These are phyloP conservation scores for Podospora bellae-mahoneyi DNA, from an alignment of 495 filamentous ascomycete species.

Conservation along the genomic window DNA sequence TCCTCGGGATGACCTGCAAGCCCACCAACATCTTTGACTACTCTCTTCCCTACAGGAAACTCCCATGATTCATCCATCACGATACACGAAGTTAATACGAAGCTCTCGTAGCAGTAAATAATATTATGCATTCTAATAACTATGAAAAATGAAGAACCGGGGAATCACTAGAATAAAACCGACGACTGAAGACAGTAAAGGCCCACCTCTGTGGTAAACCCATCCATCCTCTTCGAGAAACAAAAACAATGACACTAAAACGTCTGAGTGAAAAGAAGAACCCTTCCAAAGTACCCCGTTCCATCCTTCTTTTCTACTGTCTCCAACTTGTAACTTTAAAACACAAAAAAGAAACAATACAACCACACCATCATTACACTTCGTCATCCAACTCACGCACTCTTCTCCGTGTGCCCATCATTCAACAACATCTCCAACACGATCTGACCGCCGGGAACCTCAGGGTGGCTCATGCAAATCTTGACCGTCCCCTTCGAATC, in stretches of 20 bases:
- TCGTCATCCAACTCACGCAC: neutral
- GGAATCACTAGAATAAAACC: neutral
- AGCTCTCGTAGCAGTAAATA: neutral
- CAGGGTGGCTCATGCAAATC: constrained; percentile 92
- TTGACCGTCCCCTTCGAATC: constrained; percentile 69
- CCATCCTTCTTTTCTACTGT: neutral
- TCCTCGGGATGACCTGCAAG: too few species aligned
- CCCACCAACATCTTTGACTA: too few species aligned
- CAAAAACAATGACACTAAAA: neutral
- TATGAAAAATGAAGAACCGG: neutral
- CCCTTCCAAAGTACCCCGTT: neutral
- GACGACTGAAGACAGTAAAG: neutral
- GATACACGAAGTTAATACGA: neutral
- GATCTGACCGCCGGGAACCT: constrained; percentile 74
- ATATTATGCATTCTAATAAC: neutral
- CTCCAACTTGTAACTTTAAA: neutral
- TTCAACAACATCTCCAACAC: constrained; percentile 91
- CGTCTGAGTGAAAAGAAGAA: neutral
- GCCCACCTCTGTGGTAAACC: neutral
- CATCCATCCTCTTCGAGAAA: neutral
- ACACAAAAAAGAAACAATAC: neutral
- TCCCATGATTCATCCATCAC: too few species aligned
- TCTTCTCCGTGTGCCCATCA: constrained; percentile 81
- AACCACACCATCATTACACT: neutral
- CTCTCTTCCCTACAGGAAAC: too few species aligned